These are phyloP conservation scores for Fusarium tricinctum DNA, from an alignment of 2,329 filamentous ascomycete species.

Conservation along the genomic window DNA sequence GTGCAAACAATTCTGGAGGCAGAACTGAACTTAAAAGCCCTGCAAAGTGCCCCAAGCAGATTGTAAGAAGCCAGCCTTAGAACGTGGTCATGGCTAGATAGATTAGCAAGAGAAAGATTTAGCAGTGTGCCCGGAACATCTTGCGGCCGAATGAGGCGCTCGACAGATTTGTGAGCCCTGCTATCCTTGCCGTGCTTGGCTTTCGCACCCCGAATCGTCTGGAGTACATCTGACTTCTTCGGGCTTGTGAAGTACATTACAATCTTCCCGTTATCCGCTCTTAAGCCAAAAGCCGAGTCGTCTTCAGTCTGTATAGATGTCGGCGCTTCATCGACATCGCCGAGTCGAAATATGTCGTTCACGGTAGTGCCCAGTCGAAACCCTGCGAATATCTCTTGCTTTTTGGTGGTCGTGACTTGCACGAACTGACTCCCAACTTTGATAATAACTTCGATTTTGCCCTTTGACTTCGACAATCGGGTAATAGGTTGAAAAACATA, in stretches of 20 bases:
- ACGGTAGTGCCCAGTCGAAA: conserved; percentile 73
- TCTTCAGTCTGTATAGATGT: conserved; percentile 75
- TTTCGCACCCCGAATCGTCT: conserved; percentile 74
- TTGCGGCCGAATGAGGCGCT: conserved; percentile 76
- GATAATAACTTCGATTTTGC: conserved; percentile 77
- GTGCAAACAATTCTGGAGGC: conserved; percentile 73
- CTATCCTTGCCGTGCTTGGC: conserved; percentile 74
- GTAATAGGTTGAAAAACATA: conserved; percentile 76
- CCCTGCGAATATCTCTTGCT: conserved; percentile 75
- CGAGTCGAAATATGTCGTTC: conserved; percentile 78
- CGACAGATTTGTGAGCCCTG: conserved; percentile 71
- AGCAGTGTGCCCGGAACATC: conserved; percentile 78
- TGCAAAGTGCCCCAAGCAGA: conserved; percentile 74
- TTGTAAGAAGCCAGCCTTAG: conserved; percentile 77
- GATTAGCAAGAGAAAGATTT: conserved; percentile 76
- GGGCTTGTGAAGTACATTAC: conserved; percentile 80
- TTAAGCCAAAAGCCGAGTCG: conserved; percentile 75
- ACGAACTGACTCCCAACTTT: conserved; percentile 79
- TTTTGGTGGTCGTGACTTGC: conserved; percentile 77
- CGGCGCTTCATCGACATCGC: conserved; percentile 76
- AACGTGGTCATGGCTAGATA: conserved; percentile 72
- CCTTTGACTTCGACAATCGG: conserved; percentile 75
- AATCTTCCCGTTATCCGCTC: conserved; percentile 77
- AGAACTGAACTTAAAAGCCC: conserved; percentile 75
- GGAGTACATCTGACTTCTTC: conserved; percentile 73